phyloP scores from a whole-genome alignment of 2,329 filamentous ascomycete genomes.

The Cryphonectria radicalis region DNA sequence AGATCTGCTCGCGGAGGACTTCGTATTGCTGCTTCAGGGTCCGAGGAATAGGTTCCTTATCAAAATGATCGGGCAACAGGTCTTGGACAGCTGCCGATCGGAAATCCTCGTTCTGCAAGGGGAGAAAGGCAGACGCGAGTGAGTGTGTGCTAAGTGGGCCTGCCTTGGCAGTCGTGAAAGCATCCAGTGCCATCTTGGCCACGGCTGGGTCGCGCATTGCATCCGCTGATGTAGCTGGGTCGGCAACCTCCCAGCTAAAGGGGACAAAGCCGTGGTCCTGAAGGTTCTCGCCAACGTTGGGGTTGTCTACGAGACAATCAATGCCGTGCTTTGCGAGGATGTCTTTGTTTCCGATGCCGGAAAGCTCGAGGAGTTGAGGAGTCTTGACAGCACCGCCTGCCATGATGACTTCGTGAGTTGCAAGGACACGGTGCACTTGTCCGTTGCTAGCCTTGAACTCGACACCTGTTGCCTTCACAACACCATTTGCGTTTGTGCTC shows the following conservation, averaged over 20 bases:
- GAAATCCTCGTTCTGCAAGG: slow-evolving; percentile 15
- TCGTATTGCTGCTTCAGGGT: slow-evolving; percentile 4
- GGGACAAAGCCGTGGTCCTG: slow-evolving; percentile 42
- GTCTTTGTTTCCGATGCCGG: slow-evolving; percentile 38
- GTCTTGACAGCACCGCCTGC: slow-evolving; percentile 40
- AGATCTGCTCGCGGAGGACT: slow-evolving; percentile 21
- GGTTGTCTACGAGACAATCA: slow-evolving; percentile 40
- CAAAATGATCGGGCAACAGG: not conserved
- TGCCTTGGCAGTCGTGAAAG: slow-evolving; percentile 36
- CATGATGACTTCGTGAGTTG: slow-evolving; percentile 37
- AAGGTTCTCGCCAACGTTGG: slow-evolving; percentile 44
- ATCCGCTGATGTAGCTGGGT: slow-evolving; percentile 36
- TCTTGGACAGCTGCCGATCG: not conserved
- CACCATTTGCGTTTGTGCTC: slow-evolving; percentile 18
- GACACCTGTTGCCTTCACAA: slow-evolving; percentile 34
- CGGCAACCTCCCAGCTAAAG: slow-evolving; percentile 39
- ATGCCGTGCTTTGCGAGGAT: slow-evolving; percentile 43
- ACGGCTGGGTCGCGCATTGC: slow-evolving; percentile 26
- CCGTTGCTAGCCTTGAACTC: slow-evolving; percentile 32
- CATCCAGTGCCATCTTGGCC: slow-evolving; percentile 25
- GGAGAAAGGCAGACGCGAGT: slow-evolving; percentile 31
- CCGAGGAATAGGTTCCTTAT: not conserved
- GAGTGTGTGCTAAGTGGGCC: slow-evolving; percentile 38
- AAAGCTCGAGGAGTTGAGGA: slow-evolving; percentile 30
- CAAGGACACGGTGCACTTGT: slow-evolving; percentile 24